Evolutionary conservation across 2,329 filamentous ascomycete species (phyloP).

Genomic region (Neonectria ditissima): DNA sequence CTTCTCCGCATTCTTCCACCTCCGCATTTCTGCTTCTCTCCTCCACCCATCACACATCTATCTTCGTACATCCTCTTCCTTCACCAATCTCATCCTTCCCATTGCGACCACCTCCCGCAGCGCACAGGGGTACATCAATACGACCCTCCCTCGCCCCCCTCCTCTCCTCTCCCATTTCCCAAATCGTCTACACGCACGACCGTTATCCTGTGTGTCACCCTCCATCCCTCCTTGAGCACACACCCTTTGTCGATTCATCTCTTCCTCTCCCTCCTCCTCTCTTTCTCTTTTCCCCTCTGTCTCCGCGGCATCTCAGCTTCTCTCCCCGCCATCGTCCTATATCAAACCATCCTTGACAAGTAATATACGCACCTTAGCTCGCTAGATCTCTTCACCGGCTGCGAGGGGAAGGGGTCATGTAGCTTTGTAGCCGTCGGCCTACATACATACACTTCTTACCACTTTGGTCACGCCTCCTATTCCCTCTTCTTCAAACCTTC

Average conservation of each 20-base stretch:
- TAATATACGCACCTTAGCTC: conserved; percentile 6
- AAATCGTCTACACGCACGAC: conserved; percentile 3
- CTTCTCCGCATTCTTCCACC: conserved; percentile 31
- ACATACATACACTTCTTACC: conserved; percentile 12
- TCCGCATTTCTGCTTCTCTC: conserved; percentile 1
- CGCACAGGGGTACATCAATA: conserved; percentile 1
- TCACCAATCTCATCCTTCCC: background rate
- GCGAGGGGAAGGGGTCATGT: conserved; percentile 22
- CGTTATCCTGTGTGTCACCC: conserved; percentile 9
- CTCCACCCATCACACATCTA: background rate
- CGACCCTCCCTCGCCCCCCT: conserved; percentile 2
- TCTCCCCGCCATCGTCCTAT: conserved; percentile 16
- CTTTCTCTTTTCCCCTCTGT: background rate
- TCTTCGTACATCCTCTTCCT: background rate
- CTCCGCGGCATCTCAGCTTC: conserved; percentile 10
- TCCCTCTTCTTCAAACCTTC: conserved; percentile 15
- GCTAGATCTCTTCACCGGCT: conserved; percentile 15
- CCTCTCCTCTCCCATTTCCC: conserved; percentile 13
- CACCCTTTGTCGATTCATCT: background rate
- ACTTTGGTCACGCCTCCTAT: conserved; percentile 7
- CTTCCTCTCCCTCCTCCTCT: background rate
- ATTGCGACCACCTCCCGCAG: background rate
- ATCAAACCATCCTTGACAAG: background rate
- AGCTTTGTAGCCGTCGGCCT: conserved; percentile 9
- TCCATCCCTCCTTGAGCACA: conserved; percentile 3